Percentiles rank a stretch among this genome's conserved stretches.
These are phyloP conservation scores for Helicocarpus griseus DNA, from an alignment of 2,329 filamentous ascomycete genomes.

Conservation along the genomic window DNA sequence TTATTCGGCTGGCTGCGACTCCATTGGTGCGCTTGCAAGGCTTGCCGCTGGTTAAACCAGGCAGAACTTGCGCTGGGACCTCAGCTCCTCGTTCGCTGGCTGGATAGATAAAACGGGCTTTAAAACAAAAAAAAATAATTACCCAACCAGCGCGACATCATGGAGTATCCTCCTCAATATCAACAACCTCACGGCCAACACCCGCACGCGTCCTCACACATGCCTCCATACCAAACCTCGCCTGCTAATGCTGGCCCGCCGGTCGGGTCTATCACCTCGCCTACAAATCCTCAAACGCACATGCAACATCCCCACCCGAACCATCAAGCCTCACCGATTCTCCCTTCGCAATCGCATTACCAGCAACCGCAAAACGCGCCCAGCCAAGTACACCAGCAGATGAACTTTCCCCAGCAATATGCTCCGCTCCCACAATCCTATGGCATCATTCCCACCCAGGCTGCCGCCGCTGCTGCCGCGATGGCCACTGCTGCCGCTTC, in stretches of 20 bases:
- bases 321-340: conserved; percentile 68
- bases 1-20: neutral
- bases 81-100: conserved; percentile 3
- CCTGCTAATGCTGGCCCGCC: conserved; percentile 39
- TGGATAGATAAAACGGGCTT: neutral
- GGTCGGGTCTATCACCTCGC: conserved; percentile 55
- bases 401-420: conserved; percentile 72
- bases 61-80: conserved; percentile 3
- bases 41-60: conserved; percentile 5
- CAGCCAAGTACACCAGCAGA: conserved; percentile 54
- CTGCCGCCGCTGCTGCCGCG: conserved; percentile 82
- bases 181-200: conserved; percentile 55
- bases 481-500: conserved; percentile 92
- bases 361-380: conserved; percentile 53
- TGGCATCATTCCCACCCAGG: conserved; percentile 72
- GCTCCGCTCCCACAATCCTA: conserved; percentile 69
- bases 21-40: conserved; percentile 3
- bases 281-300: conserved; percentile 59
- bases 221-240: conserved; percentile 55
- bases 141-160: conserved; percentile 23
- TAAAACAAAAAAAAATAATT: conserved; percentile 8
- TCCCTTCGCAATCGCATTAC: conserved; percentile 65
- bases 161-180: conserved; percentile 69
- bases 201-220: conserved; percentile 49
- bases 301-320: conserved; percentile 49